Conservation (phyloP, 805 yeast species). For the Cyberlindnera suaveolens region DNA sequence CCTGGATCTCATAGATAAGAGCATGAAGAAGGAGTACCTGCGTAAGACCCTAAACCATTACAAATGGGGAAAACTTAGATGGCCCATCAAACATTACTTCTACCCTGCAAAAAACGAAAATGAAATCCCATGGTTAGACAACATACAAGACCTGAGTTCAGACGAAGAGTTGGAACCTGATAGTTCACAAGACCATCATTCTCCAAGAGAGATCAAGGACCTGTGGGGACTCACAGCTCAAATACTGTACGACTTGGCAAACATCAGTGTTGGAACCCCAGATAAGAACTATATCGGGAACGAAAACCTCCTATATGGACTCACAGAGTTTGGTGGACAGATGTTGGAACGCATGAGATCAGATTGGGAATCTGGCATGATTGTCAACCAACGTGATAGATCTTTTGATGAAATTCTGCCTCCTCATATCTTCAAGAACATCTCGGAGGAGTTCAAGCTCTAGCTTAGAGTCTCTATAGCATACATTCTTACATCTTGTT, state of each 20-base stretch:
- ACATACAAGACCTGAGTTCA: slow-evolving; percentile 52
- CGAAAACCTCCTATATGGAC: slow-evolving; percentile 56
- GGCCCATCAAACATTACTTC: slow-evolving; percentile 57
- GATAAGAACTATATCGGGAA: slow-evolving; percentile 41
- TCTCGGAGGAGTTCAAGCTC: slow-evolving; percentile 15
- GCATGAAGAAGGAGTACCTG: slow-evolving; percentile 26
- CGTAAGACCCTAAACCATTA: slow-evolving; percentile 28
- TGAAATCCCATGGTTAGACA: slow-evolving; percentile 61
- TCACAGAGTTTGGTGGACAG: slow-evolving; percentile 50
- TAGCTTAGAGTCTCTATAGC: not conserved
- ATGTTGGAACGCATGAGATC: slow-evolving; percentile 43
- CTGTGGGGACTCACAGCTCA: slow-evolving; percentile 84
- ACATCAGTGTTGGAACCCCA: slow-evolving; percentile 36
- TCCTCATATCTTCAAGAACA: slow-evolving; percentile 14
- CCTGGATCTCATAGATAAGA: slow-evolving; percentile 41
- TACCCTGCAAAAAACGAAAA: slow-evolving; percentile 47
- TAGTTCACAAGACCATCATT: slow-evolving; percentile 28
- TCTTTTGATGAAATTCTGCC: slow-evolving; percentile 31
- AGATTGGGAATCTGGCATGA: slow-evolving; percentile 49
- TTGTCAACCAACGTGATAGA: slow-evolving; percentile 28
- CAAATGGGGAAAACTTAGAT: slow-evolving; percentile 68
- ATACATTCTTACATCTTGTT: too few species aligned
- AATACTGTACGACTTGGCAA: slow-evolving; percentile 65
- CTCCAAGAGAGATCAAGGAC: slow-evolving; percentile 43
- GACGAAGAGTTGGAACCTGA: slow-evolving; percentile 37